Conservation (phyloP, 805 yeast species). For the Ogataea zsoltii region DNA sequence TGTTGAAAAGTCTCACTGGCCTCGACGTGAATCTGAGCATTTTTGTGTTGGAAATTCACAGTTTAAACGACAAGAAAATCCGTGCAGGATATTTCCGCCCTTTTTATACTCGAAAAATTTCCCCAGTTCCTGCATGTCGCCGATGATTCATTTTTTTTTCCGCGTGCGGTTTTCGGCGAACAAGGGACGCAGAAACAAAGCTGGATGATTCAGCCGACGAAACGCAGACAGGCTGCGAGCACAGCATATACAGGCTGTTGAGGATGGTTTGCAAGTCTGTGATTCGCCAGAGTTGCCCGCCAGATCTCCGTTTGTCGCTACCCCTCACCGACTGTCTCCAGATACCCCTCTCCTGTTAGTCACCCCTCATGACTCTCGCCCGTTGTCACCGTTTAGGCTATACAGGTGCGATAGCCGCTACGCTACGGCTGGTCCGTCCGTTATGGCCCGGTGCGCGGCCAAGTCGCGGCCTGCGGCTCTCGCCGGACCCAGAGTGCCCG, state of each 20-base stretch:
- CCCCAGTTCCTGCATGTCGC: constrained; percentile 7
- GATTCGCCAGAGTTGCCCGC: background rate
- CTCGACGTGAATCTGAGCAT: constrained; percentile 23
- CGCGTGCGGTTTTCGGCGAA: background rate
- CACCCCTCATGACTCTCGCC: constrained; percentile 7
- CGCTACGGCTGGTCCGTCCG: no score
- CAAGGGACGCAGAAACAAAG: no score
- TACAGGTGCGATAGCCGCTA: background rate
- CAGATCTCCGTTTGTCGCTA: no score
- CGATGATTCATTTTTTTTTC: constrained; percentile 7
- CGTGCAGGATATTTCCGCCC: background rate
- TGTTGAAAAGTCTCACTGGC: constrained; percentile 8
- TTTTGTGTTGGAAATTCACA: background rate
- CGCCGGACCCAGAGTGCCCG: background rate
- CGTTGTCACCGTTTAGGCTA: constrained; percentile 8
- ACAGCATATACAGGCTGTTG: background rate
- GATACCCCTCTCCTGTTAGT: background rate
- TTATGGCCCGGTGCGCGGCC: background rate
- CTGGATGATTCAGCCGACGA: constrained; percentile 2
- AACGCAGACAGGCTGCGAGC: background rate
- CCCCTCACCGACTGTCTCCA: background rate
- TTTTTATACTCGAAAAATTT: constrained; percentile 4
- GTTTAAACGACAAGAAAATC: background rate
- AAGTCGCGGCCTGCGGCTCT: no score
- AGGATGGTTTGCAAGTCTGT: background rate